Conservation (phyloP, 108 stramenopile genomes). For the Poteriospumella lacustris region DNA sequence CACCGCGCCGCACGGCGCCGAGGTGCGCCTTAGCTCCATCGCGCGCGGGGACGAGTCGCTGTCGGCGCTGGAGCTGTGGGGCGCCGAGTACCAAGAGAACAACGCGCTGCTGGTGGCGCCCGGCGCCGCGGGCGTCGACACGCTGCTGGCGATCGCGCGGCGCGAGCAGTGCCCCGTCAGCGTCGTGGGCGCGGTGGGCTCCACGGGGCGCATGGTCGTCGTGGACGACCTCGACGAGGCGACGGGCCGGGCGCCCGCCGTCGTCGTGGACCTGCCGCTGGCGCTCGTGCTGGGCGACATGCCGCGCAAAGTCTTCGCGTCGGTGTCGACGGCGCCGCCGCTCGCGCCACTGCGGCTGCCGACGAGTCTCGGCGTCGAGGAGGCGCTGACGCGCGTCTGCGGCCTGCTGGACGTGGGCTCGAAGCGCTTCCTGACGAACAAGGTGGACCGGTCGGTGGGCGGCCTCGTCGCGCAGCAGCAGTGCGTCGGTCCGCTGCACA, state of each 20-base stretch:
- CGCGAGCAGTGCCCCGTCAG: constrained; percentile 88
- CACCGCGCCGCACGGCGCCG: constrained; percentile 93
- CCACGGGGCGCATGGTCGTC: constrained; percentile 83
- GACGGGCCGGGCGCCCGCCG: constrained; percentile 80
- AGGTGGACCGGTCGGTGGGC: constrained; percentile 97
- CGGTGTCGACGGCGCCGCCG: constrained; percentile 19
- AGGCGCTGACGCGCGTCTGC: constrained; percentile 74
- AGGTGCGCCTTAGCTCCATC: constrained; percentile 81
- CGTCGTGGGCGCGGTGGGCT: constrained; percentile 81
- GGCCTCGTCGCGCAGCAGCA: constrained; percentile 97
- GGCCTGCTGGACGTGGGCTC: constrained; percentile 89
- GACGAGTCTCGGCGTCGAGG: constrained; percentile 54
- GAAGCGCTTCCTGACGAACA: constrained; percentile 97
- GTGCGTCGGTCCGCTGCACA: constrained; percentile 96
- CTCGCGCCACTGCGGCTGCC: constrained; percentile 54
- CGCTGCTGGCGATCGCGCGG: constrained; percentile 73
- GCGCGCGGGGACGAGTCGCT: constrained; percentile 87
- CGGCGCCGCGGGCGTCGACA: constrained; percentile 58
- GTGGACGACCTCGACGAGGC: constrained; percentile 82
- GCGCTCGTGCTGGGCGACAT: constrained; percentile 93
- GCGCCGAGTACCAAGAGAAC: constrained; percentile 99
- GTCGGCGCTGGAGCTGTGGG: constrained; percentile 94
- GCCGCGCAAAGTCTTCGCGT: constrained; percentile 94
- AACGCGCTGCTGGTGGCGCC: constrained; percentile 83
- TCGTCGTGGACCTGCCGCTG: constrained; percentile 90